Evolutionary conservation across 2,329 filamentous ascomycete genomes (phyloP).

Genomic region (Lasiodiplodia citricola): DNA sequence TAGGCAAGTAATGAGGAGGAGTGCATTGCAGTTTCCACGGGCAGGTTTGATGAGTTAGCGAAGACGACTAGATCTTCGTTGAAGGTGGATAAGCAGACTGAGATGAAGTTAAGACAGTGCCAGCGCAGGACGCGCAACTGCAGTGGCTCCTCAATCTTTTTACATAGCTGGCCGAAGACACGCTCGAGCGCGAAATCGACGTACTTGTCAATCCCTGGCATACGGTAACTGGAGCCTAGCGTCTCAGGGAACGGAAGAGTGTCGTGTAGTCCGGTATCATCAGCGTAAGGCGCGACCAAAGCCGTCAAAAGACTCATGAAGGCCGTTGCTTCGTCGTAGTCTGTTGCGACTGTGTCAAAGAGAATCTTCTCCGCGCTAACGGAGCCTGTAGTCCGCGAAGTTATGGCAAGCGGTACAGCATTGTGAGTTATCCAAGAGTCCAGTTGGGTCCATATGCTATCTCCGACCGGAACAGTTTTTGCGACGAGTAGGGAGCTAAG

Average conservation of each 20-base stretch:
- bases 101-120: constrained; percentile 82
- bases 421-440: constrained; percentile 71
- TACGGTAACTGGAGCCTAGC: constrained; percentile 76
- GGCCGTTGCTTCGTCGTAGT: constrained; percentile 25
- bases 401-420: constrained; percentile 14
- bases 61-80: constrained; percentile 92
- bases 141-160: constrained; percentile 51
- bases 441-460: constrained; percentile 78
- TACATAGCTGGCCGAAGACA: constrained; percentile 62
- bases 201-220: constrained; percentile 88
- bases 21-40: constrained; percentile 75
- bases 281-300: constrained; percentile 70
- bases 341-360: constrained; percentile 19
- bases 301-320: constrained; percentile 79
- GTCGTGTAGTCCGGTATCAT: constrained; percentile 70
- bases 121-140: constrained; percentile 77
- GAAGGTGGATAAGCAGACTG: constrained; percentile 80
- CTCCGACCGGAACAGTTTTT: constrained; percentile 70
- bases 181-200: constrained; percentile 87
- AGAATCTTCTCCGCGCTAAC: constrained; percentile 11
- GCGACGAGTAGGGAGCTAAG: constrained; percentile 76
- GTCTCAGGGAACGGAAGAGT: constrained; percentile 84
- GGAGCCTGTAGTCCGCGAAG: not conserved
- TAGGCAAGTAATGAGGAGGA: constrained; percentile 79
- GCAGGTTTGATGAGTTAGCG: constrained; percentile 76